phyloP scores from a whole-genome alignment of 345 rosid genomes.

The Brassica napus region Da-Ae NC_063438.1:3635001-3635500 shows the following conservation, averaged over 20 bases:
- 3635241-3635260: constrained; percentile 45
- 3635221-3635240: constrained; percentile 32
- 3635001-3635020: constrained; percentile 54
- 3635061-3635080: constrained; percentile 62
- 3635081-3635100: constrained; percentile 55
- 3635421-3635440: constrained; percentile 52
- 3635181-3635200: constrained; percentile 19
- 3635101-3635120: constrained; percentile 33
- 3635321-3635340: constrained; percentile 81
- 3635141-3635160: constrained; percentile 50
- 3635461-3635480: constrained; percentile 69
- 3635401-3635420: constrained; percentile 44
- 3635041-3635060: constrained; percentile 52
- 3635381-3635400: constrained; percentile 64
- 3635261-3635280: constrained; percentile 44
- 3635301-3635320: constrained; percentile 74
- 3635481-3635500: constrained; percentile 60
- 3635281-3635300: constrained; percentile 61
- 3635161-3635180: constrained; percentile 39
- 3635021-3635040: constrained; percentile 49
- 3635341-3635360: constrained; percentile 46
- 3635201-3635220: constrained; percentile 31
- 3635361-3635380: constrained; percentile 66
- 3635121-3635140: constrained; percentile 55
- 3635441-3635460: constrained; percentile 48